Percentiles rank a stretch among this genome's conserved stretches.
Conservation (phyloP, 208 protist genomes). For the Acanthamoeba culbertsoni region DNA sequence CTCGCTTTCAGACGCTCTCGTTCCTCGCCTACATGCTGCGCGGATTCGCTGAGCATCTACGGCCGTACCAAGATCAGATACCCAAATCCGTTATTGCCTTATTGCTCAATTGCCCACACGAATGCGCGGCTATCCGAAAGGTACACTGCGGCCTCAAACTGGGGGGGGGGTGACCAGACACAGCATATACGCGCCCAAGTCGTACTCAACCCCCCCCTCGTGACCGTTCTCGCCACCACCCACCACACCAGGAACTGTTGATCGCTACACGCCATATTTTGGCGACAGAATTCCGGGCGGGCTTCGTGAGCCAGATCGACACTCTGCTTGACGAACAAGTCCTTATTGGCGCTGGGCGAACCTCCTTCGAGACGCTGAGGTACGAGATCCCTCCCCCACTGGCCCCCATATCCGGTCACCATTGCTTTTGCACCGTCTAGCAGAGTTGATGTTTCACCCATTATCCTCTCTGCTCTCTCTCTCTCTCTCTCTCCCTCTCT, state of each 20-base stretch:
- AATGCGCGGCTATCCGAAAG: slow-evolving; percentile 49
- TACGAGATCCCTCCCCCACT: not conserved
- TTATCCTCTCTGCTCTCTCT: not conserved
- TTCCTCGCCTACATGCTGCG: slow-evolving; percentile 86
- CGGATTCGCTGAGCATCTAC: slow-evolving; percentile 70
- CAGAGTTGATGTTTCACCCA: not conserved
- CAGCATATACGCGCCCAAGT: too few relatives aligned
- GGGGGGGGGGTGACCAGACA: too few relatives aligned
- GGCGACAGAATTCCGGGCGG: slow-evolving; percentile 80
- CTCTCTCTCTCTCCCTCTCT: not conserved
- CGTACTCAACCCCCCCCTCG: too few relatives aligned
- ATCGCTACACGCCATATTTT: slow-evolving; percentile 85
- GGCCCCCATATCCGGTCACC: not conserved
- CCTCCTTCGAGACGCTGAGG: slow-evolving; percentile 79
- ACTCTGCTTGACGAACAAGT: slow-evolving; percentile 81
- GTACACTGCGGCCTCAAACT: not conserved
- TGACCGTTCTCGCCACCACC: too few relatives aligned
- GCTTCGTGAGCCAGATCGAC: slow-evolving; percentile 83
- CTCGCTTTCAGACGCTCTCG: slow-evolving; percentile 78
- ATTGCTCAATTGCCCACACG: slow-evolving; percentile 60
- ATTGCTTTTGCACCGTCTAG: too few relatives aligned
- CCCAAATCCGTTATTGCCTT: slow-evolving; percentile 83
- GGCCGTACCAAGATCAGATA: slow-evolving; percentile 76
- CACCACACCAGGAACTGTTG: slow-evolving; percentile 84
- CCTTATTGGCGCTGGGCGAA: slow-evolving; percentile 74